Evolutionary conservation across 768 basidiomycete genomes (phyloP).

Genomic region (Phylloporus sp.): DNA sequence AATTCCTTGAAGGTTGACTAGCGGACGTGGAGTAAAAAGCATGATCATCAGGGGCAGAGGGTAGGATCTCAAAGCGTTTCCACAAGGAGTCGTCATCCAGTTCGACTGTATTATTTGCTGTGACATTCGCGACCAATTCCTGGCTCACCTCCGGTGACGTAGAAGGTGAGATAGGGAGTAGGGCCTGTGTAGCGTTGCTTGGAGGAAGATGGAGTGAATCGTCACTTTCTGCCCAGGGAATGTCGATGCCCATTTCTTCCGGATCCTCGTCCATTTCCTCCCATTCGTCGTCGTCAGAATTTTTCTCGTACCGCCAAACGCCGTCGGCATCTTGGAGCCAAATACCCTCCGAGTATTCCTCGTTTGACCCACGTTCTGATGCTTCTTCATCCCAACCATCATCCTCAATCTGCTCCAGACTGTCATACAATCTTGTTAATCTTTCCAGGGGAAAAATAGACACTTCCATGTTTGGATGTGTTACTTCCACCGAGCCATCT

Average conservation of each 20-base stretch:
- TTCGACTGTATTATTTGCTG: conserved; percentile 24
- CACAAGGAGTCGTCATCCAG: conserved; percentile 46
- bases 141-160: conserved; percentile 32
- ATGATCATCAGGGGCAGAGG: conserved; percentile 77
- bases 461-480: conserved; percentile 53
- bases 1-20: conserved; percentile 64
- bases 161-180: conserved; percentile 26
- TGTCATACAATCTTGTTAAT: conserved; percentile 74
- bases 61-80: conserved; percentile 78
- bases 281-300: conserved; percentile 37
- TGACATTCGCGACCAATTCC: conserved; percentile 25
- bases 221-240: conserved; percentile 28
- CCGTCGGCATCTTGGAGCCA: conserved; percentile 42
- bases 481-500: conserved; percentile 70
- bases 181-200: conserved; percentile 16
- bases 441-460: conserved; percentile 57
- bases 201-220: conserved; percentile 14
- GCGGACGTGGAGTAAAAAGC: conserved; percentile 63
- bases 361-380: conserved; percentile 34
- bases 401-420: conserved; percentile 73
- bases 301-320: conserved; percentile 29
- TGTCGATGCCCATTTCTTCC: conserved; percentile 36
- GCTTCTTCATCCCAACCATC: conserved; percentile 48
- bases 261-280: conserved; percentile 32
- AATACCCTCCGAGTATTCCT: conserved; percentile 38